Evolutionary conservation across 2,329 filamentous ascomycete species (phyloP).

Genomic region (Rutstroemia sydowiana): DNA sequence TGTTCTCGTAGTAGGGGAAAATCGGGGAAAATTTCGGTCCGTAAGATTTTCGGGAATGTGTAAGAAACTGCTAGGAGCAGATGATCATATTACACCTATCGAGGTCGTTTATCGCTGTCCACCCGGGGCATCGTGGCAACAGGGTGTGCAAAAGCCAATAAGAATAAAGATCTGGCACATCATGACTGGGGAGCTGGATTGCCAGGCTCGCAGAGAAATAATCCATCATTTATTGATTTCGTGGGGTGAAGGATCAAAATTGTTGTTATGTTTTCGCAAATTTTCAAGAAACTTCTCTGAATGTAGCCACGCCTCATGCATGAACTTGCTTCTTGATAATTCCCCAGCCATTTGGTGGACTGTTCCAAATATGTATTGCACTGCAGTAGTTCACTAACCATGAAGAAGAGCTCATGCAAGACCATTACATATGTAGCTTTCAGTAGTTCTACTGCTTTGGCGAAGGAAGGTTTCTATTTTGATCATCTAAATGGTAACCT

Average conservation of each 20-base stretch:
- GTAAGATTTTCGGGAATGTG: not conserved
- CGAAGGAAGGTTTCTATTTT: too few species aligned
- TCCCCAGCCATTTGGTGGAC: not conserved
- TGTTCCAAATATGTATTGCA: not conserved
- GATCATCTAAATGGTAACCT: too few species aligned
- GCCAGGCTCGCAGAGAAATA: not conserved
- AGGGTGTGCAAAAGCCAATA: not conserved
- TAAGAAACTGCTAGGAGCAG: constrained; percentile 11
- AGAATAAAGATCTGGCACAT: not conserved
- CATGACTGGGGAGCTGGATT: constrained; percentile 9
- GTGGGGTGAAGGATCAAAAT: constrained; percentile 1
- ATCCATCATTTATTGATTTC: not conserved
- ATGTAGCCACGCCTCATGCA: constrained; percentile 13
- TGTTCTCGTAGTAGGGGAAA: not conserved
- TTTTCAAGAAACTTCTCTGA: constrained; percentile 12
- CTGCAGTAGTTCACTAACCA: not conserved
- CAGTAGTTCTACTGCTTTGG: too few species aligned
- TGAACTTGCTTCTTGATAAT: not conserved
- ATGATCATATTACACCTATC: constrained; percentile 14
- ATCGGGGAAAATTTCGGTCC: not conserved
- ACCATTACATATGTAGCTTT: not conserved
- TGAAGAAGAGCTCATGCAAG: not conserved
- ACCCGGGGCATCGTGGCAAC: constrained; percentile 3
- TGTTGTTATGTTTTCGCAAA: not conserved
- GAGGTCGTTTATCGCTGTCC: not conserved